These are phyloP conservation scores for Annulohypoxylon moriforme DNA, from an alignment of 495 filamentous ascomycete genomes.

Conservation along the genomic window DNA sequence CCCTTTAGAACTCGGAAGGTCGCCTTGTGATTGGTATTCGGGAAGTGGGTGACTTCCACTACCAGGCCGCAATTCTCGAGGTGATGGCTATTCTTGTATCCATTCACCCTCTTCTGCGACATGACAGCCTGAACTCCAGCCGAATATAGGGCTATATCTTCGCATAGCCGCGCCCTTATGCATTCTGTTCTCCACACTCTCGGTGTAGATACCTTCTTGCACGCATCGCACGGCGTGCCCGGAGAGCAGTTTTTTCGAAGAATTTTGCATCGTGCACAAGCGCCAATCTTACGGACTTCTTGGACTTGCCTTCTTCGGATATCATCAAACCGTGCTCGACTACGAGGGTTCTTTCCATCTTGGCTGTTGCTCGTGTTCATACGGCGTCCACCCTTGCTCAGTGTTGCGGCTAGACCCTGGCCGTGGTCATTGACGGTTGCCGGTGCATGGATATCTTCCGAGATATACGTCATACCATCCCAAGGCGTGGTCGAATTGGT, in stretches of 20 bases:
- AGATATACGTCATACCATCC: conserved; percentile 57
- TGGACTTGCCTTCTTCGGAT: conserved; percentile 80
- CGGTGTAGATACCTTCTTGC: conserved; percentile 76
- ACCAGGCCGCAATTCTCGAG: conserved; percentile 68
- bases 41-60: conserved; percentile 77
- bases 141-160: conserved; percentile 78
- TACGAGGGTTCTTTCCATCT: conserved; percentile 53
- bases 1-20: conserved; percentile 66
- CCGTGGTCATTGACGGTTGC: conserved; percentile 45
- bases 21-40: conserved; percentile 65
- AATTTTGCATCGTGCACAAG: conserved; percentile 88
- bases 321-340: conserved; percentile 74
- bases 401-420: conserved; percentile 32
- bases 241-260: conserved; percentile 87
- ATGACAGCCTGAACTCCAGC: conserved; percentile 76
- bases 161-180: conserved; percentile 77
- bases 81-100: conserved; percentile 66
- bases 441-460: conserved; percentile 49
- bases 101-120: conserved; percentile 71
- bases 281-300: conserved; percentile 80
- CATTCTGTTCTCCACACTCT: conserved; percentile 81
- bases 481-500: conserved; percentile 48
- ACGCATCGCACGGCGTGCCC: conserved; percentile 84
- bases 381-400: conserved; percentile 56
- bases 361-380: conserved; percentile 50